phyloP scores from a whole-genome alignment of 1,139 yeast genomes.

The Suhomyces guaymorum region DNA sequence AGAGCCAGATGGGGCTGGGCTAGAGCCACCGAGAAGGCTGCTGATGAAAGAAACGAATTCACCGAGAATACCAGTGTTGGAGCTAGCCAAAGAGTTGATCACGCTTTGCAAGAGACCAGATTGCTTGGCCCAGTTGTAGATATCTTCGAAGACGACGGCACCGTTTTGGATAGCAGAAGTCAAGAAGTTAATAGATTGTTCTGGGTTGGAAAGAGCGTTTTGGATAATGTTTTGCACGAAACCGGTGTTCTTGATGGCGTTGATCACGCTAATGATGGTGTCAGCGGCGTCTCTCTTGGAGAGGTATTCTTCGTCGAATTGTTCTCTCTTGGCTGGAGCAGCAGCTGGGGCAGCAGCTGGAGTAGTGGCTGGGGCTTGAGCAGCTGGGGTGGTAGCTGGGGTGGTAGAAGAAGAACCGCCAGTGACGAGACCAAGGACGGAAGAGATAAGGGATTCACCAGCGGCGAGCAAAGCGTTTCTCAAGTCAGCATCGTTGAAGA shows the following conservation, averaged over 20 bases:
- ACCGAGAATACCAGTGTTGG: slow-evolving; percentile 34
- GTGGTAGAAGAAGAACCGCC: slow-evolving; percentile 20
- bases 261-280: slow-evolving; percentile 30
- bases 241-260: slow-evolving; percentile 38
- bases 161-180: slow-evolving; percentile 38
- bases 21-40: slow-evolving; percentile 2
- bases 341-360: too few species aligned
- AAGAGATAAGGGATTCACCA: slow-evolving; percentile 36
- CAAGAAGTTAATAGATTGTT: slow-evolving; percentile 35
- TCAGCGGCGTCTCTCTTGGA: slow-evolving; percentile 42
- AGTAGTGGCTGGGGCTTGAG: slow-evolving; percentile 16
- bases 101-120: slow-evolving; percentile 39
- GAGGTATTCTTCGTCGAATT: slow-evolving; percentile 22
- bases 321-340: slow-evolving; percentile 26
- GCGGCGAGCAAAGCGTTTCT: slow-evolving; percentile 37
- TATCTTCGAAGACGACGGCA: slow-evolving; percentile 36
- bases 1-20: slow-evolving; percentile 8
- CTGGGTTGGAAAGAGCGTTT: slow-evolving; percentile 42
- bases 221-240: slow-evolving; percentile 33
- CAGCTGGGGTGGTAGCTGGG: slow-evolving; percentile 22
- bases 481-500: slow-evolving; percentile 38
- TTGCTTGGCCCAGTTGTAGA: slow-evolving; percentile 41
- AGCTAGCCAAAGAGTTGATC: slow-evolving; percentile 28
- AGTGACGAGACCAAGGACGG: slow-evolving; percentile 34
- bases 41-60: slow-evolving; percentile 11